A percentile compares a stretch with the other conserved stretches of the same genome.
Conservation (phyloP, 139 green algal species). For the Mesostigma viride region DNA sequence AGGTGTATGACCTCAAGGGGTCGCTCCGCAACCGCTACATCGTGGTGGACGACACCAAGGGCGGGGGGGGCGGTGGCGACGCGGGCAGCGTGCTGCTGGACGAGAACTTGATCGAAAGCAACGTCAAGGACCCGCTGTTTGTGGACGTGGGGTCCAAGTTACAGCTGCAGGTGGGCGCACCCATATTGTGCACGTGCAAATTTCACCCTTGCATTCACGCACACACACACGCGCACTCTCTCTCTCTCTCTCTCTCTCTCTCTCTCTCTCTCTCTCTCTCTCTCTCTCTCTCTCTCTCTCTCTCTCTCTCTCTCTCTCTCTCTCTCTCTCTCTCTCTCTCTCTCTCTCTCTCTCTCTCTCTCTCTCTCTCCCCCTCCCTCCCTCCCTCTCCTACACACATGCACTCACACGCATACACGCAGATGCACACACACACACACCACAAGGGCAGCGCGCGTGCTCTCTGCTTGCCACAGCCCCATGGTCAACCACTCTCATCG, state of each 20-base stretch:
- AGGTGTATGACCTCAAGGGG: slow-evolving; percentile 93
- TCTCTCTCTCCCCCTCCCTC: background rate
- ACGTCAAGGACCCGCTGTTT: slow-evolving; percentile 52
- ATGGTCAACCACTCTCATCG: too few relatives aligned
- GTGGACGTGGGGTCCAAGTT: slow-evolving; percentile 40
- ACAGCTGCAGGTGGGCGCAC: too few relatives aligned
- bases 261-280: slow-evolving; percentile 5
- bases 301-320: slow-evolving; percentile 5
- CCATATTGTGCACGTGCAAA: slow-evolving; percentile 13
- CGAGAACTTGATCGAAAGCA: slow-evolving; percentile 73
- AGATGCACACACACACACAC: too few relatives aligned
- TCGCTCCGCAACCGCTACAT: slow-evolving; percentile 51
- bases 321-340: slow-evolving; percentile 5
- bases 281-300: slow-evolving; percentile 5
- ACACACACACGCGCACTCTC: too few relatives aligned
- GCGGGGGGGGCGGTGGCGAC: too few relatives aligned
- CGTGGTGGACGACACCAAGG: slow-evolving; percentile 33
- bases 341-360: slow-evolving; percentile 5
- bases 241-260: slow-evolving; percentile 5
- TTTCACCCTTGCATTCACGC: too few relatives aligned
- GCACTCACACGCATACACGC: too few relatives aligned
- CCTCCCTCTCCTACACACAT: too few relatives aligned
- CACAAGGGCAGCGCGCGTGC: too few relatives aligned
- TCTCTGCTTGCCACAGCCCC: too few relatives aligned
- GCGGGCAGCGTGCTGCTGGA: slow-evolving; percentile 58